A percentile compares a stretch with the other conserved stretches of the same genome.
phyloP scores from a whole-genome alignment of 805 yeast genomes.

The Metschnikowia drakensbergensis region DNA sequence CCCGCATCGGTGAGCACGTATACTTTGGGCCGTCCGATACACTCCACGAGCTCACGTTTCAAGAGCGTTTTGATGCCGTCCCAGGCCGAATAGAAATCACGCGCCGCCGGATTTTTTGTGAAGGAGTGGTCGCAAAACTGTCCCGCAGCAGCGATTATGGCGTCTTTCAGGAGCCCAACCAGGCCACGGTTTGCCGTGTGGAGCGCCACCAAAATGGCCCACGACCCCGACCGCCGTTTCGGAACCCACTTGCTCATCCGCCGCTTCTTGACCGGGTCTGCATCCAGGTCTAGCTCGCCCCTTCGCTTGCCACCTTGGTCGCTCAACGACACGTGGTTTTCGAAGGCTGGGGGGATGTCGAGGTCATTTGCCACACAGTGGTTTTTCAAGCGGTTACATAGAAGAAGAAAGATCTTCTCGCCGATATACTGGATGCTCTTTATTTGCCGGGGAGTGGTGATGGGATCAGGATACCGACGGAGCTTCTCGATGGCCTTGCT shows the following conservation, averaged over 20 bases:
- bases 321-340: conserved; percentile 9
- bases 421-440: conserved; percentile 66
- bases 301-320: conserved; percentile 14
- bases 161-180: conserved; percentile 62
- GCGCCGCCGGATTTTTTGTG: conserved; percentile 53
- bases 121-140: conserved; percentile 58
- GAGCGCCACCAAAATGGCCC: conserved; percentile 69
- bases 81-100: conserved; percentile 76
- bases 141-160: conserved; percentile 51
- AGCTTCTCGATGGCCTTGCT: conserved; percentile 55
- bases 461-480: conserved; percentile 38
- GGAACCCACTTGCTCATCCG: conserved; percentile 55
- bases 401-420: conserved; percentile 52
- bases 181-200: conserved; percentile 41
- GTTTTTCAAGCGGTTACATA: conserved; percentile 44
- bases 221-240: conserved; percentile 72
- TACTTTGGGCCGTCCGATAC: conserved; percentile 53
- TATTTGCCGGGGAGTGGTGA: conserved; percentile 57
- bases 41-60: conserved; percentile 54
- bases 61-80: conserved; percentile 58
- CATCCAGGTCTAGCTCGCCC: conserved; percentile 13
- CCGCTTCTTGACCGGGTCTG: conserved; percentile 8
- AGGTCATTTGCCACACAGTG: conserved; percentile 58
- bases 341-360: conserved; percentile 39
- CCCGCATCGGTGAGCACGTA: conserved; percentile 74